A percentile compares a stretch with the other conserved stretches of the same genome.
Evolutionary conservation across 208 protist species (phyloP).

Genomic region (Acanthamoeba sp.): DNA sequence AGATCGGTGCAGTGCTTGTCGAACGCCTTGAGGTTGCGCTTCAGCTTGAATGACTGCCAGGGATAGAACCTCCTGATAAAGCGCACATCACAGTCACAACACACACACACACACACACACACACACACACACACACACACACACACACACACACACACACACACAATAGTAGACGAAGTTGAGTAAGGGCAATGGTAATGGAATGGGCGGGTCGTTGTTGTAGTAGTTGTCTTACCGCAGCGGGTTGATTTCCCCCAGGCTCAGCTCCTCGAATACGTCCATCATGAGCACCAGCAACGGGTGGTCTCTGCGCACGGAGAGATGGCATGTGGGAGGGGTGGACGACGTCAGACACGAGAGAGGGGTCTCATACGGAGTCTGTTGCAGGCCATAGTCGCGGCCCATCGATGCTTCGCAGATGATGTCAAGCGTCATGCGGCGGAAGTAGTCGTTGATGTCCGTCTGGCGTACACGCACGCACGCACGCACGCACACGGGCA

Average conservation of each 20-base stretch:
- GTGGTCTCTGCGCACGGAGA: neutral
- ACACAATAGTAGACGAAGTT: too few relatives aligned
- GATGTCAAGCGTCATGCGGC: slow-evolving; percentile 53
- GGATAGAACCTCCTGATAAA: neutral
- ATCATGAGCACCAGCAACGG: slow-evolving; percentile 60
- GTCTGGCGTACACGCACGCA: neutral
- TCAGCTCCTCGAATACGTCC: slow-evolving; percentile 60
- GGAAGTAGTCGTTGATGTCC: slow-evolving; percentile 61
- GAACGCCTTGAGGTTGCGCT: slow-evolving; percentile 35
- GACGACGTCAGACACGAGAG: neutral
- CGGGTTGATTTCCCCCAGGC: slow-evolving; percentile 54
- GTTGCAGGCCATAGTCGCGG: slow-evolving; percentile 38
- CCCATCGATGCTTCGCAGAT: slow-evolving; percentile 54
- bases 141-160: too few relatives aligned
- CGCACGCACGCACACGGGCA: neutral
- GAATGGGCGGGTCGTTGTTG: too few relatives aligned
- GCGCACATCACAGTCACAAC: neutral
- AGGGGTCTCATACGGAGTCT: neutral
- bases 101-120: too few relatives aligned
- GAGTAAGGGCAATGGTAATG: too few relatives aligned
- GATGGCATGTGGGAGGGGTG: neutral
- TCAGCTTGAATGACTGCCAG: slow-evolving; percentile 4
- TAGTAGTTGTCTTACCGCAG: slow-evolving; percentile 51
- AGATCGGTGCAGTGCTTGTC: slow-evolving; percentile 48
- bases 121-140: too few relatives aligned